Conservation (phyloP, 768 basidiomycete genomes). For the Nidularia sp. region DNA sequence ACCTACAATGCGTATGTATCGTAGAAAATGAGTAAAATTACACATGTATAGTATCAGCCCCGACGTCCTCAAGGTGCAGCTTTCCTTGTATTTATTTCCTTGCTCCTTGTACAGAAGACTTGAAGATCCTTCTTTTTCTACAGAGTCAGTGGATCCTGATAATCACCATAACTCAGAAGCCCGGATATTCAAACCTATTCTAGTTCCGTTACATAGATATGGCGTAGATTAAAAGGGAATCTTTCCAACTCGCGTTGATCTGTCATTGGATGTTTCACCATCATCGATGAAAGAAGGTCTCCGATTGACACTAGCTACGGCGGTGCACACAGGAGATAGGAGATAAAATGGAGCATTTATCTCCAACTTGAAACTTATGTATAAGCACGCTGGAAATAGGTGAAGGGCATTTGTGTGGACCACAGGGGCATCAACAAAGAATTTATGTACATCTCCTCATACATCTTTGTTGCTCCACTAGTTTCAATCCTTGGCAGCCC, state of each 20-base stretch:
- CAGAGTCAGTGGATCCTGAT: neutral
- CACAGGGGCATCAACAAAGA: neutral
- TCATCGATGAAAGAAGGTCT: neutral
- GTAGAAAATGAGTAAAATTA: too few relatives aligned
- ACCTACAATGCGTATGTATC: too few relatives aligned
- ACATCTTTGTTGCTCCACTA: neutral
- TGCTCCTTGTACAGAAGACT: too few relatives aligned
- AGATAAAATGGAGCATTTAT: neutral
- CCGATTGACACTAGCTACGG: neutral
- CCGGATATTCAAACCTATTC: neutral
- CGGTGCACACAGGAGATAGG: neutral
- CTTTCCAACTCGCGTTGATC: neutral
- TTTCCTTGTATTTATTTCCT: too few relatives aligned
- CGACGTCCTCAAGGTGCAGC: too few relatives aligned
- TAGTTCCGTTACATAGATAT: neutral
- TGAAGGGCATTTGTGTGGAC: neutral
- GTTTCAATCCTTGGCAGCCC: neutral
- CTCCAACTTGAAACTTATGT: neutral
- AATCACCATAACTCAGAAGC: neutral
- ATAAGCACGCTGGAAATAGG: neutral
- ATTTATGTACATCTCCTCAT: neutral
- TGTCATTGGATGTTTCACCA: neutral
- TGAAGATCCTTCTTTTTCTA: too few relatives aligned
- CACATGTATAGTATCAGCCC: too few relatives aligned
- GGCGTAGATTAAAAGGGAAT: neutral